A percentile compares a stretch with the other conserved stretches of the same genome.
phyloP scores from a whole-genome alignment of 1,284 basidiomycete genomes.

The Wallemia hederae region DNA sequence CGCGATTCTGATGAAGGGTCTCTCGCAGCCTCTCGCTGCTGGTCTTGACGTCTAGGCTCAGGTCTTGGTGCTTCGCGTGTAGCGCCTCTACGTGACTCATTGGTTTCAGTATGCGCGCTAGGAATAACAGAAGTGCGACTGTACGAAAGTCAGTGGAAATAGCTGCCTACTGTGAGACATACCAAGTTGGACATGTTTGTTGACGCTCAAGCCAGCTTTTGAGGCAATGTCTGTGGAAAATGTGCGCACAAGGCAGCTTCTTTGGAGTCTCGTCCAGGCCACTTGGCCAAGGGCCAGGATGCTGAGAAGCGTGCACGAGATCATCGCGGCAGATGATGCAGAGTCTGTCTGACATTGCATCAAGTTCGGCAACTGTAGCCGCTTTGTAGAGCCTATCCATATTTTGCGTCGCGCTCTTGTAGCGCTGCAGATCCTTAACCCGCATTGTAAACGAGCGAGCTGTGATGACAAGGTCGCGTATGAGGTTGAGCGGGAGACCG shows the following conservation, averaged over 20 bases:
- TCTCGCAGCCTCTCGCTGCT: background rate
- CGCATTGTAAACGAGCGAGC: slow-evolving; percentile 66
- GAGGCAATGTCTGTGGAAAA: slow-evolving; percentile 94
- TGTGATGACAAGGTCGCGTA: slow-evolving; percentile 87
- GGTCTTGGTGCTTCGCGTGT: background rate
- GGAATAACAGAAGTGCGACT: slow-evolving; percentile 6
- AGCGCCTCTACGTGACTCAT: background rate
- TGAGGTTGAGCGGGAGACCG: slow-evolving; percentile 83
- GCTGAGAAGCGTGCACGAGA: slow-evolving; percentile 21
- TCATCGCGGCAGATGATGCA: slow-evolving; percentile 99
- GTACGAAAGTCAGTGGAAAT: slow-evolving; percentile 1
- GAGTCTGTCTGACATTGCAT: slow-evolving; percentile 50
- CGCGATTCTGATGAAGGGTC: background rate
- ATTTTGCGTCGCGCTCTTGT: slow-evolving; percentile 73
- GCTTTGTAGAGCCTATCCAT: slow-evolving; percentile 93
- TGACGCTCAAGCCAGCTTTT: slow-evolving; percentile 93
- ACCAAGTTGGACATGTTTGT: slow-evolving; percentile 80
- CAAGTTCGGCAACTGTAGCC: slow-evolving; percentile 61
- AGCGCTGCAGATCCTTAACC: slow-evolving; percentile 60
- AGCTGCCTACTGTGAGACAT: slow-evolving; percentile 11
- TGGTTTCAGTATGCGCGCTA: background rate
- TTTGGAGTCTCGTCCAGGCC: slow-evolving; percentile 87
- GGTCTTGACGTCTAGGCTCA: background rate
- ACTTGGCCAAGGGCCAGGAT: slow-evolving; percentile 18
- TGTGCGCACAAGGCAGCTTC: slow-evolving; percentile 79